Evolutionary conservation across 2,329 filamentous ascomycete genomes (phyloP).

Genomic region (Talaromyces sp.): DNA sequence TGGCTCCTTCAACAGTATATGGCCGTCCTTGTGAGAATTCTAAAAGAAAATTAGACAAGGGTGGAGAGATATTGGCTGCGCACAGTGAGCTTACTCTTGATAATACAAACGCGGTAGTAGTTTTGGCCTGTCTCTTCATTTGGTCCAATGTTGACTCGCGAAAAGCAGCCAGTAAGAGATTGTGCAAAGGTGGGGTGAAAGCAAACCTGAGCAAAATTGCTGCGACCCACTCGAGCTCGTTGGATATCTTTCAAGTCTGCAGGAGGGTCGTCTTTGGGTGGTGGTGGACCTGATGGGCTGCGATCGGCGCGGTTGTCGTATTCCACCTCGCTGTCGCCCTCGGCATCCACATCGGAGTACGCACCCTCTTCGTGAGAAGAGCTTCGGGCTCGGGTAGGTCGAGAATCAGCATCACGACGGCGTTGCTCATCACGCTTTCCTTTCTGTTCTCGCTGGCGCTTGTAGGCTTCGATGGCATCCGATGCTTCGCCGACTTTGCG

Average conservation of each 20-base stretch:
- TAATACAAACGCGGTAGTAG: constrained; percentile 80
- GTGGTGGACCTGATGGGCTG: constrained; percentile 36
- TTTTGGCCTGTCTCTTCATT: constrained; percentile 67
- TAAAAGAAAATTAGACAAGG: constrained; percentile 31
- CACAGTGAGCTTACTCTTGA: constrained; percentile 61
- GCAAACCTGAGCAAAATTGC: constrained; percentile 83
- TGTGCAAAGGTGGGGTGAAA: constrained; percentile 88
- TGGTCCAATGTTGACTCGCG: constrained; percentile 75
- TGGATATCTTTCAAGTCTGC: constrained; percentile 78
- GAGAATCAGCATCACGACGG: constrained; percentile 35
- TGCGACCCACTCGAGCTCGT: constrained; percentile 74
- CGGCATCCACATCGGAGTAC: constrained; percentile 57
- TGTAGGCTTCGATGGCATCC: constrained; percentile 68
- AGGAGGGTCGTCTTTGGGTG: constrained; percentile 60
- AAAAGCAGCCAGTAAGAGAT: constrained; percentile 76
- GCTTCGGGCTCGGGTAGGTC: constrained; percentile 54
- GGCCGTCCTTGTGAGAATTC: constrained; percentile 73
- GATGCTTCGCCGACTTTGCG: constrained; percentile 64
- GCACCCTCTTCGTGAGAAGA: constrained; percentile 60
- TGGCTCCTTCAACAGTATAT: constrained; percentile 72
- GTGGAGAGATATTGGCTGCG: constrained; percentile 15
- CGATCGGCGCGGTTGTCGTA: constrained; percentile 58
- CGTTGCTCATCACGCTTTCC: constrained; percentile 45
- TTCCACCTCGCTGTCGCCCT: constrained; percentile 74
- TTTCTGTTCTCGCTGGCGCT: constrained; percentile 56